Evolutionary conservation across 805 yeast species (phyloP), one percentile per base, ranked within the genome.

Genomic region (Teunomyces barrocoloradensis): DNA sequence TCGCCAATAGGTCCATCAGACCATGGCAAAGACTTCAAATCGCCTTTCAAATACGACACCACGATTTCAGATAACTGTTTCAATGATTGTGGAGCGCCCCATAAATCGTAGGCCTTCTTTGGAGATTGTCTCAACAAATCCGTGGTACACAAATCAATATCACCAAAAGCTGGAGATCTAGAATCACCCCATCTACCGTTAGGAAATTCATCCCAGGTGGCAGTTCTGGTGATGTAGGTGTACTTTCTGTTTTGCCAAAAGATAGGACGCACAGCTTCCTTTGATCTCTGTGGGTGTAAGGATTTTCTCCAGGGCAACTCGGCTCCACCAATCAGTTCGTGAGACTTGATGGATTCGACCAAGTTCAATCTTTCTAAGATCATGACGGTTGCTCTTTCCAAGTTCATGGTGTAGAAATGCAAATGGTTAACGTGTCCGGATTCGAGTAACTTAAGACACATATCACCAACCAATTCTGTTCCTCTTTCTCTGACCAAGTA

Each of bases 131-230:
- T 81, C 57, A 91, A 80, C 60, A 90, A 73, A 21, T 85, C 83
- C 30, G 89, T 80, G 17, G 92, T 94, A 56, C 84, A 84, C 45
- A 87, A 76, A 63, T 89, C 96, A 48, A 90, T 77, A 54, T 88
- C 95, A 59, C 96, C 96, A 69, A 87, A 91, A 1, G 98, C 98
- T 4, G 99, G 99, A 37, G 98, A 94, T 50, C 96, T 77, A 3
- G 97, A 88, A 65, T 94, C 97, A 59, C 99, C 99, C 91, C 97
- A 94, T 71, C 99, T 79, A 51, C 99, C 99, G 66, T 92, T 94
- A 44, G 99, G 99, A 62, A 92, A 94, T 66, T 94, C 99, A 69
- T 94, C 99, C 90, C 99, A 94, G 48, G 86, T 85, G 21, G 94
- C 82, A 6, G 97, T 92, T 66, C 98, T 79, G 42, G 89, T 80